Conservation (phyloP, 805 yeast genomes). For the Cyberlindnera mrakii region DNA sequence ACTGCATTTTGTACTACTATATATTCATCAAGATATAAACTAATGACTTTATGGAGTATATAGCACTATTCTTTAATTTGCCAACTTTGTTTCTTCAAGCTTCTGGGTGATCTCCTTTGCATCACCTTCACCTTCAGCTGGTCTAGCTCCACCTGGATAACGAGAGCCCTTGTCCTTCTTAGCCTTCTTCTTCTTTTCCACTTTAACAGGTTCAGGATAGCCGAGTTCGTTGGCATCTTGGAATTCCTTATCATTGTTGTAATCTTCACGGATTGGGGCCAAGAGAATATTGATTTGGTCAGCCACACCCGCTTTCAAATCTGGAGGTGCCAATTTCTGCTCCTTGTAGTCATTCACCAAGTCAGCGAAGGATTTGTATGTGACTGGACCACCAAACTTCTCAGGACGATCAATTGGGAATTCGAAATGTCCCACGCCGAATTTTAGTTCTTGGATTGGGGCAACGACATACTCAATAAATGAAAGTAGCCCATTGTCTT, state of each 20-base stretch:
- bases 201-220: constrained; percentile 68
- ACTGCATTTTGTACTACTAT: background rate
- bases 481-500: constrained; percentile 84
- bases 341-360: constrained; percentile 67
- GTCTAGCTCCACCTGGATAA: constrained; percentile 64
- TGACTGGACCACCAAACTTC: constrained; percentile 90
- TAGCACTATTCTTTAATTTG: constrained; percentile 11
- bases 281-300: constrained; percentile 76
- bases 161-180: constrained; percentile 85
- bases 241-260: constrained; percentile 56
- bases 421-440: constrained; percentile 49
- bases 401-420: constrained; percentile 89
- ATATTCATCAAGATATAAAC: background rate
- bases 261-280: constrained; percentile 78
- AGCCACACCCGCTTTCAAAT: constrained; percentile 86
- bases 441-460: constrained; percentile 78
- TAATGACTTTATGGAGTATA: background rate
- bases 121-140: constrained; percentile 18
- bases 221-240: constrained; percentile 72
- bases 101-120: constrained; percentile 30
- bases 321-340: constrained; percentile 83
- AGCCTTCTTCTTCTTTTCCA: constrained; percentile 61
- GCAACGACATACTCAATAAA: constrained; percentile 78
- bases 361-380: constrained; percentile 60
- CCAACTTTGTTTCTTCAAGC: constrained; percentile 34